Base-by-base conservation (phyloP, 768 basidiomycete species). In the Termitomyces sp. region DNA sequence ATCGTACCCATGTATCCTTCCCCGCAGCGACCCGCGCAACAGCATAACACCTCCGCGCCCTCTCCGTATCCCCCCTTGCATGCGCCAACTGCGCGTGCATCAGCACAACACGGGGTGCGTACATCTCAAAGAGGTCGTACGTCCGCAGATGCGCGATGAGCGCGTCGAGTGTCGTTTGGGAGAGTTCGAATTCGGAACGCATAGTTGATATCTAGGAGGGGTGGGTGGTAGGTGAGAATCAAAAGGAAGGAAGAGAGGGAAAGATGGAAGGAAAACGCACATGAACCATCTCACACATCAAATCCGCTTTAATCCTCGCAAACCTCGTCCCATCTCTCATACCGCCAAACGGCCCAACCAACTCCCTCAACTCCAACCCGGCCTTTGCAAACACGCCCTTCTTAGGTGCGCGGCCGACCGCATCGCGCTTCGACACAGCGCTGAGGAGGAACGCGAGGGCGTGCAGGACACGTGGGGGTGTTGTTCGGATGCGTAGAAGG, bases 41-140 rank as follows among this genome's bases (percentile, higher is more conserved):
- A 39, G 73, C 74, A 66, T 91, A 92, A 53, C 85, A 87, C 35
- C 76, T 71, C 45, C 75, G 60, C 16, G 90, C 89, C 2, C 81
- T 76, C 11, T 74, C 72, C 0, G 71, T 64, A 7, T 80, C 73
- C 1, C 82, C 81, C 4, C 81, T 68, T 1, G 87, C 81, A 64
- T 92, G 89, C 5, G 87, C 84, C 27, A 91, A 79, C 56, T 92
- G 88, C 0, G 83, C 89, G 50, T 88, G 79, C 54, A 85, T 78
- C 7, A 91, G 73, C 5, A 85, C 77, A 11, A 90, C 82, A 4
- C 86, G 81, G 0, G 84, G 77, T 2, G 83, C 73, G 61, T 84
- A 90, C 0, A 66, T 47, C 3, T 66, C 56, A 60, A 87, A 92
- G 36, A 89, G 68, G n/a, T 67, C 64, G 50, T 79, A 66, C 0